Conservation (phyloP, 345 rosid genomes). For the Rhodomyrtus tomentosa region DNA sequence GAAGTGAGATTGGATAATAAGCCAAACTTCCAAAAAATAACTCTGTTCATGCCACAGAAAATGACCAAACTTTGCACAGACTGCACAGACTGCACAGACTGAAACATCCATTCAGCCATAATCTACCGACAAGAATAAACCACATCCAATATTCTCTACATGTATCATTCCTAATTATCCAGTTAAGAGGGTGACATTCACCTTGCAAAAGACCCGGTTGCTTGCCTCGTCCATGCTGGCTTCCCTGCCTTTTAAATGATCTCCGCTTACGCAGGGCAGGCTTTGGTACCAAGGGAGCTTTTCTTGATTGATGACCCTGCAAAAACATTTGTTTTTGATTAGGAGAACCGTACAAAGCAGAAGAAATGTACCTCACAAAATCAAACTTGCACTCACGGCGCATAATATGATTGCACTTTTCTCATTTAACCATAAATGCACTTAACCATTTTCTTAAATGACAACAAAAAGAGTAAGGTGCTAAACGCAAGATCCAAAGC, state of each 20-base stretch:
- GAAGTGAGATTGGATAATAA: not conserved
- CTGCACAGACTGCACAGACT: not conserved
- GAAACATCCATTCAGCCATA: not conserved
- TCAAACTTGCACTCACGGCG: not conserved
- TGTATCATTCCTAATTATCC: not conserved
- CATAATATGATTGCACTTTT: not conserved
- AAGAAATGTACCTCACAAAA: not conserved
- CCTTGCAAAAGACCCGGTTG: slow-evolving; percentile 44
- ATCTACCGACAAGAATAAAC: not conserved
- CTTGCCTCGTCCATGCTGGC: slow-evolving; percentile 68
- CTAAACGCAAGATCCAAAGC: not conserved
- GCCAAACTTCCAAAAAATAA: not conserved
- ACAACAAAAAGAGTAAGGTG: not conserved
- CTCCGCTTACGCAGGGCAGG: slow-evolving; percentile 64
- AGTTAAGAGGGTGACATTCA: slow-evolving; percentile 4
- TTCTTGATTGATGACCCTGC: slow-evolving; percentile 56
- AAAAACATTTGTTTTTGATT: not conserved
- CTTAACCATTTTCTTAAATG: not conserved
- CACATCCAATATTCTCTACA: no score
- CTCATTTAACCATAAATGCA: not conserved
- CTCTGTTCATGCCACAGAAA: not conserved
- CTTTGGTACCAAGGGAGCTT: slow-evolving; percentile 43
- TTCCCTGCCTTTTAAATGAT: slow-evolving; percentile 62
- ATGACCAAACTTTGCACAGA: not conserved
- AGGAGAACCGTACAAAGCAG: not conserved